These are phyloP conservation scores for Termitomyces sp. DNA, from an alignment of 768 basidiomycete genomes.

Conservation along the genomic window DNA sequence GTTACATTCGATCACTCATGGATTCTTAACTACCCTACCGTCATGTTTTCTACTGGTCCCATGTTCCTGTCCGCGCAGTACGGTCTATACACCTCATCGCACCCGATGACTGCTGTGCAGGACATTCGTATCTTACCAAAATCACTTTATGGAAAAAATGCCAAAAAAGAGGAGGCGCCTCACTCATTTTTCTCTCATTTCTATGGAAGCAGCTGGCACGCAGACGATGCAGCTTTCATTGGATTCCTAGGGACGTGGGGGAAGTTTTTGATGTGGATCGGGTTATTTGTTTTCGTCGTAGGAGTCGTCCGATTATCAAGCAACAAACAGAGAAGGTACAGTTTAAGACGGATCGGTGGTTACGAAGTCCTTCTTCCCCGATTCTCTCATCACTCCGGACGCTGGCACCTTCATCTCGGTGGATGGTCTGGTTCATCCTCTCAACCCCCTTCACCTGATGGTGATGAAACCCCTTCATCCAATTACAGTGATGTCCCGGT, in stretches of 20 bases:
- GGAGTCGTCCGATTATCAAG: constrained; percentile 60
- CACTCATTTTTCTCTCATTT: constrained; percentile 95
- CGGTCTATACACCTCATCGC: constrained; percentile 73
- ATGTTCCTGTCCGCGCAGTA: constrained; percentile 98
- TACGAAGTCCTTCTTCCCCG: constrained; percentile 80
- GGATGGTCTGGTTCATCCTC: constrained; percentile 47
- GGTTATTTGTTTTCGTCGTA: constrained; percentile 62
- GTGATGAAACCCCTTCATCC: constrained; percentile 32
- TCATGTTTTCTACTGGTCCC: constrained; percentile 99
- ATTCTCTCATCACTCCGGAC: constrained; percentile 62
- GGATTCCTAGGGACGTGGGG: constrained; percentile 89
- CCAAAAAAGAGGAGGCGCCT: constrained; percentile 73
- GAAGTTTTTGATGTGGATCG: constrained; percentile 82
- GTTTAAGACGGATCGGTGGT: constrained; percentile 56
- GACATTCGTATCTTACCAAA: constrained; percentile 93
- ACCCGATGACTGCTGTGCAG: constrained; percentile 58
- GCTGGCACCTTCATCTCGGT: constrained; percentile 70
- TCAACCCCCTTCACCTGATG: constrained; percentile 36
- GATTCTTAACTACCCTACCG: constrained; percentile 96
- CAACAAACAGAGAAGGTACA: constrained; percentile 53
- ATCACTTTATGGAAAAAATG: constrained; percentile 96
- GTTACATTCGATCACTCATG: constrained; percentile 90
- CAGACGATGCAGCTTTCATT: constrained; percentile 97
- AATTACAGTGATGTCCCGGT: constrained; percentile 49
- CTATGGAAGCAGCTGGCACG: constrained; percentile 98